Evolutionary conservation across 2,329 filamentous ascomycete species (phyloP).

Genomic region (Pyrenochaeta sp.): DNA sequence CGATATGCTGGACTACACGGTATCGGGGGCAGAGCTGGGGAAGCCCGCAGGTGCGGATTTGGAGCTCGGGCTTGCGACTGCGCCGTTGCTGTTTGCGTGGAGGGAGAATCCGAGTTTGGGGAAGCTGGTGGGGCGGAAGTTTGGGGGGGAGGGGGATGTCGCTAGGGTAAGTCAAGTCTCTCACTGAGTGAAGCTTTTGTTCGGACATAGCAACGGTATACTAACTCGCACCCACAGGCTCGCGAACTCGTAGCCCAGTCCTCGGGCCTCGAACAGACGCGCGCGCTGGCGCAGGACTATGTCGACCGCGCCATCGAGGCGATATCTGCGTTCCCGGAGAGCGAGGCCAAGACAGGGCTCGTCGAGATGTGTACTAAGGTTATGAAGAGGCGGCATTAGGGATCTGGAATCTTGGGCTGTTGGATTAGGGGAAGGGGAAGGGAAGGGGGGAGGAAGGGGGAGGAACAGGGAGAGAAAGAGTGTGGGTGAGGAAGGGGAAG

Average conservation of each 20-base stretch:
- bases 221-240: too few relatives aligned
- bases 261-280: slow-evolving; percentile 89
- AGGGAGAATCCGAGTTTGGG: slow-evolving; percentile 85
- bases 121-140: slow-evolving; percentile 89
- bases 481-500: too few relatives aligned
- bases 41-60: slow-evolving; percentile 96
- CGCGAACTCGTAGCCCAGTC: slow-evolving; percentile 83
- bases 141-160: slow-evolving; percentile 83
- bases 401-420: not conserved
- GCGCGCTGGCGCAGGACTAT: slow-evolving; percentile 88
- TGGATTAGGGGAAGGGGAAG: too few relatives aligned
- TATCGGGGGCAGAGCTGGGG: slow-evolving; percentile 82
- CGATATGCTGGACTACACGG: slow-evolving; percentile 96
- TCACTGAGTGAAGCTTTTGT: not conserved
- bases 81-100: slow-evolving; percentile 95
- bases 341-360: slow-evolving; percentile 89
- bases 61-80: slow-evolving; percentile 91
- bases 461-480: too few relatives aligned
- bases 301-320: slow-evolving; percentile 85
- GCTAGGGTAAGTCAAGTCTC: slow-evolving; percentile 68
- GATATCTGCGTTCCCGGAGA: slow-evolving; percentile 86
- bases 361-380: slow-evolving; percentile 95
- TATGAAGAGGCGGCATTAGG: slow-evolving; percentile 82
- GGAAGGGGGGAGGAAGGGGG: too few relatives aligned
- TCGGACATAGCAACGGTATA: too few relatives aligned